These are phyloP conservation scores for Helichrysum umbraculigerum DNA, from an alignment of 129 eudicot genomes.

Conservation along the genomic window DNA sequence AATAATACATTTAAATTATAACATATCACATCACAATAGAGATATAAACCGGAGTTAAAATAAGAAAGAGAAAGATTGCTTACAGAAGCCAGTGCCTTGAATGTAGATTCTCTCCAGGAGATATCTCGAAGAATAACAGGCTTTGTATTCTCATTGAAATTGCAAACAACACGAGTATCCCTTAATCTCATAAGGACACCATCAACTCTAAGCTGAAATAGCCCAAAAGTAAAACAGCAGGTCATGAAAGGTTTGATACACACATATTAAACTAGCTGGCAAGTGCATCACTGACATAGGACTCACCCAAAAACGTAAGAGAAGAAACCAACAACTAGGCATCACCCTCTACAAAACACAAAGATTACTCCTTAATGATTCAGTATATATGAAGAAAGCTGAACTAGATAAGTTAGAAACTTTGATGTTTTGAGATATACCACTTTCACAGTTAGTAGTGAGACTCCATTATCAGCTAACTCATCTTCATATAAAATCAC, in stretches of 20 bases:
- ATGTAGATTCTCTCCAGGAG: conserved; percentile 95
- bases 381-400: conserved; percentile 10
- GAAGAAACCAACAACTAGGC: conserved; percentile 99
- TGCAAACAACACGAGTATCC: conserved; percentile 88
- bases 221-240: conserved; percentile 10
- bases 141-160: conserved; percentile 43
- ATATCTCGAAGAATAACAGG: conserved; percentile 74
- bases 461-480: conserved; percentile 89
- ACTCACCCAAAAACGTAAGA: conserved; percentile 98
- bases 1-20: neutral
- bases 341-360: conserved; percentile 77
- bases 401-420: conserved; percentile 1
- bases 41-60: neutral
- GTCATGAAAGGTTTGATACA: neutral
- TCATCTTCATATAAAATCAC: conserved; percentile 93
- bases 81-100: conserved; percentile 78
- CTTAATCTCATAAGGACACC: conserved; percentile 96
- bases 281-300: conserved; percentile 4
- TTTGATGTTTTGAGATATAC: conserved; percentile 40
- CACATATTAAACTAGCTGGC: conserved; percentile 1
- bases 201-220: conserved; percentile 92
- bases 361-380: neutral
- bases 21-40: neutral
- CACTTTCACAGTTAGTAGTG: conserved; percentile 96
- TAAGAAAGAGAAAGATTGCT: conserved; percentile 27